Percentiles rank a stretch among this genome's conserved stretches.
Evolutionary conservation across 2,329 filamentous ascomycete genomes (phyloP).

Genomic region (Colletotrichum spinosum): DNA sequence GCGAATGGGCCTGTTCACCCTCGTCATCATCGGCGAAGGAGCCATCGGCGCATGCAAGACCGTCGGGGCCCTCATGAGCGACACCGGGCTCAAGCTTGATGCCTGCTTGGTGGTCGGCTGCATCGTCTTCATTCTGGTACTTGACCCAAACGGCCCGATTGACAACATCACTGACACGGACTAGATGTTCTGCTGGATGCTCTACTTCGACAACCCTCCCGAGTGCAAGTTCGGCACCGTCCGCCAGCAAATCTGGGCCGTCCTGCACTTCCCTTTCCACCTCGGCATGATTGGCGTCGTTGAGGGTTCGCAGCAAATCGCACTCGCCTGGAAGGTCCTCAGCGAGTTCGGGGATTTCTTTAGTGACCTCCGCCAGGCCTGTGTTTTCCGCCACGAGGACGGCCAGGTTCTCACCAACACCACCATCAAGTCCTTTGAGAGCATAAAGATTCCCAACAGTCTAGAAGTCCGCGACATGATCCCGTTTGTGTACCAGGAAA

Average conservation of each 20-base stretch:
- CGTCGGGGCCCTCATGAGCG: slow-evolving; percentile 38
- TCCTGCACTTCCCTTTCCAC: slow-evolving; percentile 68
- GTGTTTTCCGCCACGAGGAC: slow-evolving; percentile 21
- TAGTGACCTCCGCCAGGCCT: slow-evolving; percentile 11
- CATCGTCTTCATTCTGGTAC: slow-evolving; percentile 38
- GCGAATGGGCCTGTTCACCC: slow-evolving; percentile 67
- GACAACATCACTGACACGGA: neutral
- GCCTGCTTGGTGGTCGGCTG: slow-evolving; percentile 18
- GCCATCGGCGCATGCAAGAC: slow-evolving; percentile 66
- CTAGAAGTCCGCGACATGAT: slow-evolving; percentile 15
- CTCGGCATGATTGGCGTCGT: slow-evolving; percentile 66
- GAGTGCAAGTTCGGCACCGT: slow-evolving; percentile 61
- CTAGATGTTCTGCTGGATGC: slow-evolving; percentile 59
- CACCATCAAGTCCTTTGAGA: slow-evolving; percentile 13
- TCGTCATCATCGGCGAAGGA: slow-evolving; percentile 70
- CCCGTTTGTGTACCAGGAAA: slow-evolving; percentile 21
- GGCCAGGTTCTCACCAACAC: slow-evolving; percentile 12
- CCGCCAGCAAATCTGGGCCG: slow-evolving; percentile 63
- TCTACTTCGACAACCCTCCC: slow-evolving; percentile 68
- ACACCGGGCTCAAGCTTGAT: slow-evolving; percentile 21
- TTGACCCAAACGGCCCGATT: accelerated
- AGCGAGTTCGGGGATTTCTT: slow-evolving; percentile 26
- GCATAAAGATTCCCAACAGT: slow-evolving; percentile 25
- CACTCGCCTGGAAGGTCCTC: slow-evolving; percentile 33
- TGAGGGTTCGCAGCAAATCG: slow-evolving; percentile 63